Conservation (phyloP, 2,329 filamentous ascomycete genomes). For the Cercospora sp. region DNA sequence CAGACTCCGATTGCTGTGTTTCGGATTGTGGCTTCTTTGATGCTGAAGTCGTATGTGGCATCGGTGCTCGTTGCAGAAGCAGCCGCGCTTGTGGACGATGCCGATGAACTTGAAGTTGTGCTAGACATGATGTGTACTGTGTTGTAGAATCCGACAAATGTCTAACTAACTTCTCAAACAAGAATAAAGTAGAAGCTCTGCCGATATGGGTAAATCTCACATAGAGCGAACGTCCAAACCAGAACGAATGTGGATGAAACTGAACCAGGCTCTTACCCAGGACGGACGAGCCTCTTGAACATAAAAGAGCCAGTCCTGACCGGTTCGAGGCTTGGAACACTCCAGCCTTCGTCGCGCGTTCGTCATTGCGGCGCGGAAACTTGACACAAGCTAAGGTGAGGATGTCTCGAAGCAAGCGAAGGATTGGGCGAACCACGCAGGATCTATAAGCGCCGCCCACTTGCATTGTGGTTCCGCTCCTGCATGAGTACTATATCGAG, state of each 20-base stretch:
- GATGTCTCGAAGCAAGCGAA: neutral
- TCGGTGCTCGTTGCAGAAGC: conserved; percentile 9
- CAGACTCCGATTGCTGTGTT: conserved; percentile 20
- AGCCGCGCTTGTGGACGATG: conserved; percentile 7
- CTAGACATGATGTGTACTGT: neutral
- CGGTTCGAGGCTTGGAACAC: neutral
- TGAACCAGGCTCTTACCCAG: neutral
- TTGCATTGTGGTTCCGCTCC: neutral
- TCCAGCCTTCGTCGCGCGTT: conserved; percentile 7
- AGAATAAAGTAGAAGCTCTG: neutral
- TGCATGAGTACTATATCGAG: neutral
- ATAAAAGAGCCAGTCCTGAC: conserved; percentile 6
- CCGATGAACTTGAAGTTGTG: neutral
- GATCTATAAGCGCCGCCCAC: conserved; percentile 8
- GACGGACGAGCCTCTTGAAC: conserved; percentile 9
- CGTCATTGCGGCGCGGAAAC: conserved; percentile 13
- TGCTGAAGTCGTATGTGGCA: conserved; percentile 20
- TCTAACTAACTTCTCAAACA: neutral
- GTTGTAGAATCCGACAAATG: neutral
- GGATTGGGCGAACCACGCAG: conserved; percentile 6
- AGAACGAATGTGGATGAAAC: conserved; percentile 6
- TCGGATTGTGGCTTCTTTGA: conserved; percentile 19
- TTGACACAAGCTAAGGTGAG: conserved; percentile 9
- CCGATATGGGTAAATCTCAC: neutral
- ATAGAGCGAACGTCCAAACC: neutral